phyloP scores from a whole-genome alignment of 768 basidiomycete genomes.

The Stropharia rugosoannulata region DNA sequence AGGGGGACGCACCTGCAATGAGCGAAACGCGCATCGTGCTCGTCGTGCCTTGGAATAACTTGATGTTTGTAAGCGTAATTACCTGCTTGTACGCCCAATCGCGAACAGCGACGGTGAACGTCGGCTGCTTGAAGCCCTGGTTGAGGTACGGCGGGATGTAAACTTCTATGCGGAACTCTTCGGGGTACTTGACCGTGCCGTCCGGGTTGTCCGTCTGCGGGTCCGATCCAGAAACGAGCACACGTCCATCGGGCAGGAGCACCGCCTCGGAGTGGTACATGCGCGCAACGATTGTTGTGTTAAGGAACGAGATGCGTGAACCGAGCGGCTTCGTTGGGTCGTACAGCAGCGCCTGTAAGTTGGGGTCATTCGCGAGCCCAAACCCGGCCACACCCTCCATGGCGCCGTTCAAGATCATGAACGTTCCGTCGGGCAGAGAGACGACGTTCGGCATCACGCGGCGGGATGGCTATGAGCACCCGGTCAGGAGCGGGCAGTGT shows the following conservation, averaged over 20 bases:
- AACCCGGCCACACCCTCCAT: slow-evolving; percentile 72
- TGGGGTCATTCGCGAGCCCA: slow-evolving; percentile 64
- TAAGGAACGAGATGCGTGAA: slow-evolving; percentile 65
- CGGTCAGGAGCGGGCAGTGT: not conserved
- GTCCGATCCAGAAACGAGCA: slow-evolving; percentile 77
- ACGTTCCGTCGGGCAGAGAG: slow-evolving; percentile 71
- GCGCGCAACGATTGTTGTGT: slow-evolving; percentile 68
- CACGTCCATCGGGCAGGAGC: slow-evolving; percentile 71
- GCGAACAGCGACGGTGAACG: slow-evolving; percentile 51
- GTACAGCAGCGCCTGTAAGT: slow-evolving; percentile 65
- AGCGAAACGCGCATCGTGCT: slow-evolving; percentile 57
- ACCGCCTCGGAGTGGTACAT: slow-evolving; percentile 79
- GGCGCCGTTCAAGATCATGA: slow-evolving; percentile 76
- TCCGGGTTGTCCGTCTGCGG: slow-evolving; percentile 50
- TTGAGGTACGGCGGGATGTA: slow-evolving; percentile 89
- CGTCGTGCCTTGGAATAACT: slow-evolving; percentile 41
- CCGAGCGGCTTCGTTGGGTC: slow-evolving; percentile 60
- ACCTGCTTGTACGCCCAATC: slow-evolving; percentile 63
- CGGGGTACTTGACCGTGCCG: slow-evolving; percentile 51
- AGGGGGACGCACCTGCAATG: slow-evolving; percentile 50
- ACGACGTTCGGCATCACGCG: slow-evolving; percentile 80
- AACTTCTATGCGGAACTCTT: slow-evolving; percentile 74
- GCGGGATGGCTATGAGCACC: slow-evolving; percentile 16
- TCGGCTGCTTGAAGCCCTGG: slow-evolving; percentile 59
- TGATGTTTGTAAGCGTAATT: slow-evolving; percentile 52